Conservation (phyloP, 2,329 filamentous ascomycete species). For the Xylaria multiplex region DNA sequence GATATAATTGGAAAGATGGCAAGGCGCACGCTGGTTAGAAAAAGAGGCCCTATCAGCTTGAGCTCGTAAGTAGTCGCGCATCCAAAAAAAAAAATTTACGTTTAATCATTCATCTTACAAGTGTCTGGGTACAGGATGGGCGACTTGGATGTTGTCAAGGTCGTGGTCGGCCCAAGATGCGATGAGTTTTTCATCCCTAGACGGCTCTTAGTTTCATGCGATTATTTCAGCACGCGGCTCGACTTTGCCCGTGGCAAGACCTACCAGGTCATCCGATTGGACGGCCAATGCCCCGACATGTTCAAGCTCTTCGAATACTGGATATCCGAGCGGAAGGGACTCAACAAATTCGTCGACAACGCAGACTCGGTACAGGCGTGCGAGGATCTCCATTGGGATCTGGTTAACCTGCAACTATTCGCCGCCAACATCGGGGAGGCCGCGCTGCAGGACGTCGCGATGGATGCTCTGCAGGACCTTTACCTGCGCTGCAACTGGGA, state of each 20-base stretch:
- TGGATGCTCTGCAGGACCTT: constrained; percentile 68
- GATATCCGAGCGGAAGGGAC: constrained; percentile 46
- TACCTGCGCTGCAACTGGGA: constrained; percentile 69
- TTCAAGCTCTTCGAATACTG: constrained; percentile 51
- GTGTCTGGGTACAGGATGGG: constrained; percentile 32
- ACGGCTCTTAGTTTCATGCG: constrained; percentile 45
- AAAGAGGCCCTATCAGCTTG: constrained; percentile 32
- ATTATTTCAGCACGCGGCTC: constrained; percentile 46
- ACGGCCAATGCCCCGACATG: constrained; percentile 49
- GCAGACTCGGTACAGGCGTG: constrained; percentile 40
- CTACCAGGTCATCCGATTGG: constrained; percentile 43
- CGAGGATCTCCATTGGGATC: constrained; percentile 63
- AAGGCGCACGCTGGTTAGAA: constrained; percentile 36
- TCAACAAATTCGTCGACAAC: constrained; percentile 45
- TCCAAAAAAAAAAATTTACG: no score
- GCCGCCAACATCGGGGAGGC: constrained; percentile 61
- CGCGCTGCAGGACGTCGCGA: constrained; percentile 64
- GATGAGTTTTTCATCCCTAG: constrained; percentile 47
- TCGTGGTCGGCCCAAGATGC: constrained; percentile 47
- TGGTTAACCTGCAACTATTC: constrained; percentile 67
- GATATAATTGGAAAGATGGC: constrained; percentile 34
- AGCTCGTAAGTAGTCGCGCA: constrained; percentile 39
- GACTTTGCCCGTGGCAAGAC: constrained; percentile 41
- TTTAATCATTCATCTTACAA: constrained; percentile 12
- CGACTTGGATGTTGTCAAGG: constrained; percentile 44